These are phyloP conservation scores for Salvia miltiorrhiza DNA, from an alignment of 257 asterid species.

Conservation along the genomic window DNA sequence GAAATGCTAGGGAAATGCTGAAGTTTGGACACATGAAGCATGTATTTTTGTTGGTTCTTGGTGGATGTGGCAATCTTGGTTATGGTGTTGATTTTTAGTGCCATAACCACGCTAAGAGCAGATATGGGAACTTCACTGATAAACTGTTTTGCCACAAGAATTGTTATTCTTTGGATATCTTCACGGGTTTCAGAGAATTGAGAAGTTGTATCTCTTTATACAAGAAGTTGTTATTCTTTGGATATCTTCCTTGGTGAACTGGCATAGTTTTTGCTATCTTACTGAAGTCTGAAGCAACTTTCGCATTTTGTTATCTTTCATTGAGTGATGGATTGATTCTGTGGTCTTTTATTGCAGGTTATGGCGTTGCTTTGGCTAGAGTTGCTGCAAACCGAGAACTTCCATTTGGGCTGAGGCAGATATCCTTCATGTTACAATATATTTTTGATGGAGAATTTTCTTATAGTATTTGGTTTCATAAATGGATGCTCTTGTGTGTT, in stretches of 20 bases:
- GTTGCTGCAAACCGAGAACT: constrained; percentile 74
- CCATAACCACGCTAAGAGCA: not conserved
- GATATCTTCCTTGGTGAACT: not conserved
- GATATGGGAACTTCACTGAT: not conserved
- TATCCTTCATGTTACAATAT: constrained; percentile 57
- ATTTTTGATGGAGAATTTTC: not conserved
- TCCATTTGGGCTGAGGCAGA: constrained; percentile 77
- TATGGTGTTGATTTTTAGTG: no score
- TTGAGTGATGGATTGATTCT: not conserved
- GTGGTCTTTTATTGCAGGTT: constrained; percentile 45
- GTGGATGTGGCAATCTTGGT: no score
- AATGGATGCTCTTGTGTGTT: not conserved
- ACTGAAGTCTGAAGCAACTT: no score
- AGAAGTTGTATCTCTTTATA: not conserved
- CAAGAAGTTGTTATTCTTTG: no score
- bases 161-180: not conserved
- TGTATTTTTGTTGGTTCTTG: not conserved
- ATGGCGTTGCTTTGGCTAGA: constrained; percentile 74
- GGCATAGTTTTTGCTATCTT: not conserved
- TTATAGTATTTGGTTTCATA: not conserved
- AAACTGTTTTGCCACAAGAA: not conserved
- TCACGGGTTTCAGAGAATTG: not conserved
- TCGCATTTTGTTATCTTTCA: not conserved
- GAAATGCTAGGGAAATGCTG: no score
- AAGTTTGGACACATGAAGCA: not conserved